phyloP scores from a whole-genome alignment of 768 basidiomycete species.

The Naganishia kalamii region DNA sequence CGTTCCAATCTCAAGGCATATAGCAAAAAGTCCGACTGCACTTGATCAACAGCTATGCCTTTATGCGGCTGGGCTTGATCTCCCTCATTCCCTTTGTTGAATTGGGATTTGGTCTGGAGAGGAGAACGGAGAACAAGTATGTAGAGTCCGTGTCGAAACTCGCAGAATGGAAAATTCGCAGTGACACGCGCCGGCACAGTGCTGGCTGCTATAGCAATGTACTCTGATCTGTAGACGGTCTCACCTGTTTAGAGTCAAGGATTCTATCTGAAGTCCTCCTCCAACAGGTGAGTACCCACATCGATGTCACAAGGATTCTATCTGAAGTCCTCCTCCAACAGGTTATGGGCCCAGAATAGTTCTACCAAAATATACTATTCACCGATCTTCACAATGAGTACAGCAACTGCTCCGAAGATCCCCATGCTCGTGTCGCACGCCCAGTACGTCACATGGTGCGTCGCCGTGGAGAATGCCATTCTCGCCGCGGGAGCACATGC shows the following conservation, averaged over 20 bases:
- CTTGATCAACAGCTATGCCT: too few relatives aligned
- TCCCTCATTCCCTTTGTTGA: too few relatives aligned
- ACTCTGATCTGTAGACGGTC: not conserved
- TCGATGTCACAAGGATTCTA: not conserved
- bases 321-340: conserved; percentile 10
- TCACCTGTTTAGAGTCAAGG: not conserved
- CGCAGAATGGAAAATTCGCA: not conserved
- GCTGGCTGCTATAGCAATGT: conserved; percentile 1
- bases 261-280: conserved; percentile 11
- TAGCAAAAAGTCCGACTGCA: too few relatives aligned
- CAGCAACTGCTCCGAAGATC: conserved; percentile 1
- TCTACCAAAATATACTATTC: not conserved
- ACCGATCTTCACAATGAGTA: not conserved
- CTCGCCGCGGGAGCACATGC: conserved; percentile 10
- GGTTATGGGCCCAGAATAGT: conserved; percentile 14
- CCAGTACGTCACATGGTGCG: conserved; percentile 3
- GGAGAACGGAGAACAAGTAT: not conserved
- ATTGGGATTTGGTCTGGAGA: too few relatives aligned
- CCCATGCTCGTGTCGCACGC: conserved; percentile 5
- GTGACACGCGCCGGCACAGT: not conserved
- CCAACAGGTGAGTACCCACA: conserved; percentile 3
- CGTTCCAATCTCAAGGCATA: too few relatives aligned
- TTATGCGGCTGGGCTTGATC: too few relatives aligned
- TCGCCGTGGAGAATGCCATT: conserved; percentile 4
- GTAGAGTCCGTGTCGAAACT: conserved; percentile 8